Evolutionary conservation across 2,329 filamentous ascomycete genomes (phyloP).

Genomic region (Ophiostoma himal-ulmi): DNA sequence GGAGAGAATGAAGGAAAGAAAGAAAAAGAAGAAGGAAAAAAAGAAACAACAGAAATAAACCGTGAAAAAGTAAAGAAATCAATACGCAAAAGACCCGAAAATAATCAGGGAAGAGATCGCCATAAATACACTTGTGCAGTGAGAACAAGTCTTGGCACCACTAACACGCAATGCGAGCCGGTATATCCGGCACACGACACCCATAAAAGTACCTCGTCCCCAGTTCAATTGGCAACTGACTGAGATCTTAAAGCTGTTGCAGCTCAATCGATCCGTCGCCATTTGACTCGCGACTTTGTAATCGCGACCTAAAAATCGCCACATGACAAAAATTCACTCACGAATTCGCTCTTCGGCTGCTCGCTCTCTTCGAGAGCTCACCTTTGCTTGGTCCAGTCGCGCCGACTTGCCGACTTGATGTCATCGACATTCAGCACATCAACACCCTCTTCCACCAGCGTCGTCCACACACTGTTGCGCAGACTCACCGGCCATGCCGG

Average conservation of each 20-base stretch:
- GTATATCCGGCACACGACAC: not conserved
- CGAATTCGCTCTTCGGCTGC: not conserved
- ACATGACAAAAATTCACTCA: too few species aligned
- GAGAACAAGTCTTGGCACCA: not conserved
- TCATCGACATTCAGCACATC: slow-evolving; percentile 61
- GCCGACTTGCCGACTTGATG: slow-evolving; percentile 25
- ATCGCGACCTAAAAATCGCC: not conserved
- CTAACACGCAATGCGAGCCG: not conserved
- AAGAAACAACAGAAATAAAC: not conserved
- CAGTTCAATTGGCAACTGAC: not conserved
- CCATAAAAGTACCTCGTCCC: not conserved
- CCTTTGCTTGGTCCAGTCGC: slow-evolving; percentile 21
- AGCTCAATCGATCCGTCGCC: too few species aligned
- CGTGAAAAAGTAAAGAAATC: not conserved
- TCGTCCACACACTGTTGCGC: slow-evolving; percentile 53
- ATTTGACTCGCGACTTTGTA: too few species aligned
- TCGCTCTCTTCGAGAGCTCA: not conserved
- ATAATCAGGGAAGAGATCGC: too few species aligned
- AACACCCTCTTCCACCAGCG: slow-evolving; percentile 52
- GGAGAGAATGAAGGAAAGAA: not conserved
- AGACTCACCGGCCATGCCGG: slow-evolving; percentile 55
- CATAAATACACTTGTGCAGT: not conserved
- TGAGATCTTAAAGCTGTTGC: not conserved
- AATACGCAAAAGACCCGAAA: too few species aligned
- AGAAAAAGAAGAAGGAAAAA: not conserved